Conservation (phyloP, 164 flowering plant genomes). For the Annona cherimola region DNA sequence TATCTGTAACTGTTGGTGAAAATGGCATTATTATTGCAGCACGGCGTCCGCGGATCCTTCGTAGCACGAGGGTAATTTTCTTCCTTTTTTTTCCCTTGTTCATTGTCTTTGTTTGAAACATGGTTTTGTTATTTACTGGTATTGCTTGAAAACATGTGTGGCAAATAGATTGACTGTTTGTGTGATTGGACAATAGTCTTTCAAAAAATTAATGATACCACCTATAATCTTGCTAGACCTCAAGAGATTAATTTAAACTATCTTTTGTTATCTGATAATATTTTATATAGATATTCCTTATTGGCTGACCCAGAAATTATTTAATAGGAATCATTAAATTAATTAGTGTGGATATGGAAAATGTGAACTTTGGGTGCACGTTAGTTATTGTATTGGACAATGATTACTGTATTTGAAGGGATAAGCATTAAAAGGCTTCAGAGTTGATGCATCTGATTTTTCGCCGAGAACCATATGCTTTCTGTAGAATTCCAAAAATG, state of each 20-base stretch:
- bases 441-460: no score
- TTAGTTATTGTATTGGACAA: no score
- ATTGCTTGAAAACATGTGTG: not conserved
- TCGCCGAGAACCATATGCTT: no score
- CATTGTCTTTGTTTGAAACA: not conserved
- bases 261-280: not conserved
- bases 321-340: no score
- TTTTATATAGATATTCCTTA: no score
- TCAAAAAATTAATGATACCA: not conserved
- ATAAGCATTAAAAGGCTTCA: no score
- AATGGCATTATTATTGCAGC: conserved; percentile 70
- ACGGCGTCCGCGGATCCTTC: conserved; percentile 62
- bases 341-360: no score
- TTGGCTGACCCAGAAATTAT: no score
- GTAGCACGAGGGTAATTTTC: conserved; percentile 78
- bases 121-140: not conserved
- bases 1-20: conserved; percentile 86
- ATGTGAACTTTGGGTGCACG: no score
- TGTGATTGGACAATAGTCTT: not conserved
- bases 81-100: not conserved
- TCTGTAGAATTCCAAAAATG: no score
- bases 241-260: not conserved
- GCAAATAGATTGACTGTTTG: not conserved
- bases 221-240: not conserved
- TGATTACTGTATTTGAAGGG: no score